phyloP scores from a whole-genome alignment of 331 rosid genomes.

The Quercus tomentella region DNA sequence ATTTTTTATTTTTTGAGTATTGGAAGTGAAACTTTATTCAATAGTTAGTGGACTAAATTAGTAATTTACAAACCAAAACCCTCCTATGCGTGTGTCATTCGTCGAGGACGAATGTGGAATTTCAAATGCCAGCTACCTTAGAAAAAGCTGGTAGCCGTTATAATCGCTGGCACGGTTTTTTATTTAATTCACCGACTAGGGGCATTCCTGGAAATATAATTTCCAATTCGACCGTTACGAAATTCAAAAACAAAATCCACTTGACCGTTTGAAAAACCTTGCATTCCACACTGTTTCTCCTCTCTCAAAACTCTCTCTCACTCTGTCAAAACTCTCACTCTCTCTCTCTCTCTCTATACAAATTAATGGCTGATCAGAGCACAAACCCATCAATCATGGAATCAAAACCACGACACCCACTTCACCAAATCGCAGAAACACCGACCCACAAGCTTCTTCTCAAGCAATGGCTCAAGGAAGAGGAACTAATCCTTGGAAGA shows the following conservation, averaged over 20 bases:
- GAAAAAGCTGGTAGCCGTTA: conserved; percentile 24
- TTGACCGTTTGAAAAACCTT: conserved; percentile 21
- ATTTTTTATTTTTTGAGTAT: too few species aligned
- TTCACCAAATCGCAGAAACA: conserved; percentile 66
- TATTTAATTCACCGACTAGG: neutral
- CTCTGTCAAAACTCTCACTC: too few species aligned
- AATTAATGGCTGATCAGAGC: conserved; percentile 43
- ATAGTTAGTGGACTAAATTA: too few species aligned
- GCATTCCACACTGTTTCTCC: neutral
- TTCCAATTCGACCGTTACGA: conserved; percentile 52
- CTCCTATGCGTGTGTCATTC: neutral
- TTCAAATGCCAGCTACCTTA: neutral
- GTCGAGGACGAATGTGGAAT: neutral
- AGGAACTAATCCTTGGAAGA: conserved; percentile 56
- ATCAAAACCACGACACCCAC: conserved; percentile 51
- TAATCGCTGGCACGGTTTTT: neutral
- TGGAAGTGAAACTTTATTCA: too few species aligned
- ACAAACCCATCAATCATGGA: conserved; percentile 47
- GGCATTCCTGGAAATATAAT: conserved; percentile 16
- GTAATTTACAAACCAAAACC: too few species aligned
- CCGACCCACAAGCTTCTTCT: conserved; percentile 79
- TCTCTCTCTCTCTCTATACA: neutral
- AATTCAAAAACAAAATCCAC: conserved; percentile 14
- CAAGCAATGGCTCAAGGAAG: conserved; percentile 80
- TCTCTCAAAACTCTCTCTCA: neutral